Base-by-base conservation (phyloP, 352 stramenopile species). In the Peronospora destructor region DNA sequence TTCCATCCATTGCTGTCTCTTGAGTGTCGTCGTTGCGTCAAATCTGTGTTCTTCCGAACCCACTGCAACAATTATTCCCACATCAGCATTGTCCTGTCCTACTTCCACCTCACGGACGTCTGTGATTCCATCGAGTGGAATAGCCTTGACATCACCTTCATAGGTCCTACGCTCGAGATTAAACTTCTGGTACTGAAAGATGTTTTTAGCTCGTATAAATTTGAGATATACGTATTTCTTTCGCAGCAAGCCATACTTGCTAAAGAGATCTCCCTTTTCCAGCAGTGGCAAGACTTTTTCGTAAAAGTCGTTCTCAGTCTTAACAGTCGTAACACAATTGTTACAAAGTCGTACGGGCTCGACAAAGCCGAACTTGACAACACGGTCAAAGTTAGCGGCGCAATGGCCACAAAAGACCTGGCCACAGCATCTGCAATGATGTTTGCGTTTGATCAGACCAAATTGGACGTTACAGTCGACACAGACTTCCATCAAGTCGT, bases 181-280 rank as follows among this genome's bases (percentile, higher is more conserved):
- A 25, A 85, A 63, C 17, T 71, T 80, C 59, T 86, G 77, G 66
- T 86, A 88, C 67, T 88, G 74, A 51, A 88, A 74, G 4, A 88
- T 48, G 50, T 76, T 71, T 53, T 73, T 83, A n/a, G 52, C 50
- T 13, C 71, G 74, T 12, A 86, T 51, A 34, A 83, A 88, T 38
- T 62, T 67, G 42, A 88, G 57, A 38, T 67, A 62, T 21, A 86
- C 71, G 16, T 72, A 36, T 33, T 71, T 65, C 47, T 84, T 85
- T 33, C 71, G 59, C 34, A 86, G 61, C 53, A 88, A 36, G 0
- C 74, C 74, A 56, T 88, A 69, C 70, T 88, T 88, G 56, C 61
- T 71, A 41, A 88, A 82, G 25, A 85, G 49, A 13, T 81, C 75
- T 56, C 74, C 77, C 8, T 38, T 53, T 36, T 86, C 74, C 16